A percentile compares a stretch with the other conserved stretches of the same genome.
phyloP scores from a whole-genome alignment of 2,329 filamentous ascomycete genomes.

The Stenocarpella maydis region DNA sequence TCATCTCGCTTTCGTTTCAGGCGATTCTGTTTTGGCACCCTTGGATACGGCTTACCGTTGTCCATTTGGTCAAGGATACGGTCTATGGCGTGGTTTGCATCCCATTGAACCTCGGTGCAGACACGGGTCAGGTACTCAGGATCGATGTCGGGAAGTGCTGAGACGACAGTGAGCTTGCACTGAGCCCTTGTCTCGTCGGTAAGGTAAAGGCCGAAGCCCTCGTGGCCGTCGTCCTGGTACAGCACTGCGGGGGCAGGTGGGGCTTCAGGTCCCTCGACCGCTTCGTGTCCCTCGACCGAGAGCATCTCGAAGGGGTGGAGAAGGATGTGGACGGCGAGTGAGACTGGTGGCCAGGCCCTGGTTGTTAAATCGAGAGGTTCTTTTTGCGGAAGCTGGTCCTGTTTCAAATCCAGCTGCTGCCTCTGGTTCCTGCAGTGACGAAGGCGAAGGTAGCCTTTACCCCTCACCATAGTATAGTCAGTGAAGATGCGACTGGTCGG shows the following conservation, averaged over 20 bases:
- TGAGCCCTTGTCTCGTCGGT: slow-evolving; percentile 17
- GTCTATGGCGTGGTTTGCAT: slow-evolving; percentile 46
- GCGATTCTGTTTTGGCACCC: slow-evolving; percentile 36
- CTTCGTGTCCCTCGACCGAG: background rate
- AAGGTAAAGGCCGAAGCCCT: background rate
- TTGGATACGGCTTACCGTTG: slow-evolving; percentile 49
- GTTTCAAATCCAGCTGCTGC: slow-evolving; percentile 10
- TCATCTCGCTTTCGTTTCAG: slow-evolving; percentile 53
- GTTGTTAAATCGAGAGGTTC: background rate
- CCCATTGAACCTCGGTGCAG: slow-evolving; percentile 41
- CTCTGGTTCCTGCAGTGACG: slow-evolving; percentile 12
- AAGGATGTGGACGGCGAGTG: background rate
- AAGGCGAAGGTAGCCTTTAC: slow-evolving; percentile 20
- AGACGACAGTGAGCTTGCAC: slow-evolving; percentile 44
- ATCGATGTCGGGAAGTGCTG: slow-evolving; percentile 57
- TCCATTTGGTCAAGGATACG: slow-evolving; percentile 52
- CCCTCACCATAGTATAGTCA: slow-evolving; percentile 30
- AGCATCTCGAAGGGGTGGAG: slow-evolving; percentile 19
- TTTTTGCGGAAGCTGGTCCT: slow-evolving; percentile 14
- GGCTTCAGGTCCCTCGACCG: background rate
- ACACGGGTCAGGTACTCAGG: slow-evolving; percentile 46
- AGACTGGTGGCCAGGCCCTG: background rate
- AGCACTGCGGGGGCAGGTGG: background rate
- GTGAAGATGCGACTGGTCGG: slow-evolving; percentile 7
- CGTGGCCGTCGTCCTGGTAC: background rate